Evolutionary conservation across 768 basidiomycete genomes (phyloP), one percentile per base, ranked within the genome.

Genomic region (Kwoniella dejecticola): DNA sequence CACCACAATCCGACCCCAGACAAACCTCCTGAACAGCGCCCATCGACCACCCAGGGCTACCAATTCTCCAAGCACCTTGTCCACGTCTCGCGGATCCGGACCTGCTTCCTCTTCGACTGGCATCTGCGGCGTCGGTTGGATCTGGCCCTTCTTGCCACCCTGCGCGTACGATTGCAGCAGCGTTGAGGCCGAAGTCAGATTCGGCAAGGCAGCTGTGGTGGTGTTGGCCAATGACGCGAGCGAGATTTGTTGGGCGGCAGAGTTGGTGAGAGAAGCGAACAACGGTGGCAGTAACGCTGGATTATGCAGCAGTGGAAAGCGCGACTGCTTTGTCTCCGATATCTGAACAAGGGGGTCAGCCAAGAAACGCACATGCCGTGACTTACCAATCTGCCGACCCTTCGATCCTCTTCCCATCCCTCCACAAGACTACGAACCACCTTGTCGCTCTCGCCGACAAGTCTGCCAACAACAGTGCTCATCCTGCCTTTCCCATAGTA

Each of bases 401-500:
- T 80, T 54, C 96, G 82, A 72, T 97, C 94, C 75, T 96, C 93
- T 70, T 89, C 89, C 95, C 96, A 99, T 19, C 87, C 85, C 45
- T 86, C 85, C 3, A 91, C 80, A 1, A 95, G 81, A 24, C 83
- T 83, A 67, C 85, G 84, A 0, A 91, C 87, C 17, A 95, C 89
- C 30, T 87, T 83, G 78, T 97, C 95, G 55, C 89, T 90, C 75
- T 98, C 94, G 58, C 87, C 85, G 48, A 96, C 78, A 7, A 99
- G 81, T 42, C 87, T 83, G 1, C 62, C 66, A 1, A 93, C 84
- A 12, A 95, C 91, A 33, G 80, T 84, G 41, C 83, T 81, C 95
- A 98, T 98, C 77, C 89, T 88, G 0, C 91, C 89, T 8, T 78
- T 69, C 0, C 96, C 96, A 71, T 99, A 99, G 79, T 99, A 98